Evolutionary conservation across 2,329 filamentous ascomycete species (phyloP).

Genomic region (Scytalidium sp.): DNA sequence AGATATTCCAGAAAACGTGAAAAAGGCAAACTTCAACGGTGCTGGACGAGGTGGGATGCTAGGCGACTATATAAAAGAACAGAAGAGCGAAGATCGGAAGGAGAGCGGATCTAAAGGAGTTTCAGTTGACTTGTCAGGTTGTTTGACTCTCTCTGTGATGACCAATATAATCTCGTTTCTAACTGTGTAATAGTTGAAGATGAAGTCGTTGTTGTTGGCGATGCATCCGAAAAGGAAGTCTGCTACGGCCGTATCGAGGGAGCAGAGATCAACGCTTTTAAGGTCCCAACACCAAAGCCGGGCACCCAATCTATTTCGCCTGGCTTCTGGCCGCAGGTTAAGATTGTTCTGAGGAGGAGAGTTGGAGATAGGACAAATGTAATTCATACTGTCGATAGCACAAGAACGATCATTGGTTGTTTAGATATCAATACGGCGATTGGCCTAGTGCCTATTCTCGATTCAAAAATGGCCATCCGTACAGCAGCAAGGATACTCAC

Average conservation of each 20-base stretch:
- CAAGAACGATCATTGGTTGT: constrained; percentile 69
- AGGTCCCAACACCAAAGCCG: constrained; percentile 67
- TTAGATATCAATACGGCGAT: constrained; percentile 66
- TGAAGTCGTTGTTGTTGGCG: constrained; percentile 53
- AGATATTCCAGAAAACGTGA: constrained; percentile 37
- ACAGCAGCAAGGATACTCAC: constrained; percentile 69
- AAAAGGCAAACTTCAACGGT: constrained; percentile 40
- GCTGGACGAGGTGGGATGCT: constrained; percentile 56
- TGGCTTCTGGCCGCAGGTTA: constrained; percentile 69
- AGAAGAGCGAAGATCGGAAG: constrained; percentile 42
- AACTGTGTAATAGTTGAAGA: constrained; percentile 48
- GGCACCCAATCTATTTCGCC: constrained; percentile 54
- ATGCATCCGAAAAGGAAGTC: constrained; percentile 66
- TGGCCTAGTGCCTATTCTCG: constrained; percentile 70
- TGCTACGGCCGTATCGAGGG: constrained; percentile 77
- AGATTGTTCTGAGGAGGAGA: constrained; percentile 63
- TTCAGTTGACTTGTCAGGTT: constrained; percentile 42
- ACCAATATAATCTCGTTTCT: neutral
- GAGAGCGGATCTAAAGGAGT: constrained; percentile 25
- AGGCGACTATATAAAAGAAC: constrained; percentile 64
- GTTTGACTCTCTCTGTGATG: neutral
- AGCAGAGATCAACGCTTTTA: constrained; percentile 62
- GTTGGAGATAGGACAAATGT: constrained; percentile 51
- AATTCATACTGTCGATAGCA: constrained; percentile 73
- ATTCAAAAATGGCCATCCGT: constrained; percentile 63